Conservation (phyloP, 805 yeast genomes). For the Candida quercuum region DNA sequence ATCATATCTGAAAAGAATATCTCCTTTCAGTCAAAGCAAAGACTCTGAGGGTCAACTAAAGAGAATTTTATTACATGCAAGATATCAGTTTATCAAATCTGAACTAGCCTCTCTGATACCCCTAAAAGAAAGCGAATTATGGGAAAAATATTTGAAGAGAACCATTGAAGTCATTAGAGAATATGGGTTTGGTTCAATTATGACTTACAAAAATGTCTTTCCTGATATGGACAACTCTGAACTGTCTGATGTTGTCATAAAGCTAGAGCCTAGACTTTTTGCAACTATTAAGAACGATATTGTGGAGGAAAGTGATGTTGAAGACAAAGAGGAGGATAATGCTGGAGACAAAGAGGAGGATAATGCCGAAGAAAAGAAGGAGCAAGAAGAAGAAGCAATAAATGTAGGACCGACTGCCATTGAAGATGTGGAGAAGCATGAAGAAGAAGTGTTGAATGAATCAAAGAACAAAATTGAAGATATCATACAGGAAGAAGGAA, state of each 20-base stretch:
- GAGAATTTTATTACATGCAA: slow-evolving; percentile 57
- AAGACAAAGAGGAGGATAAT: slow-evolving; percentile 17
- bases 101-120: slow-evolving; percentile 58
- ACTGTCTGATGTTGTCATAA: slow-evolving; percentile 15
- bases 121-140: slow-evolving; percentile 43
- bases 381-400: slow-evolving; percentile 1
- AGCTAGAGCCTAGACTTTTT: slow-evolving; percentile 2
- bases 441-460: background rate
- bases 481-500: slow-evolving; percentile 11
- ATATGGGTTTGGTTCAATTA: slow-evolving; percentile 67
- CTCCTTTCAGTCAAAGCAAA: slow-evolving; percentile 35
- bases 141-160: slow-evolving; percentile 65
- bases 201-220: slow-evolving; percentile 62
- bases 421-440: background rate
- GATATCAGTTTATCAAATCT: slow-evolving; percentile 59
- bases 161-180: slow-evolving; percentile 83
- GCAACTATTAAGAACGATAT: background rate
- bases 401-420: background rate
- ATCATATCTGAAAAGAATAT: slow-evolving; percentile 67
- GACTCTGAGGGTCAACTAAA: slow-evolving; percentile 34
- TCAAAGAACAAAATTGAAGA: slow-evolving; percentile 16
- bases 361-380: background rate
- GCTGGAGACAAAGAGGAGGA: background rate
- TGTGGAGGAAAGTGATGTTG: slow-evolving; percentile 20
- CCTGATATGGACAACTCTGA: slow-evolving; percentile 28